phyloP scores from a whole-genome alignment of 2,329 filamentous ascomycete genomes.

The Phaeomoniella chlamydospora region DNA sequence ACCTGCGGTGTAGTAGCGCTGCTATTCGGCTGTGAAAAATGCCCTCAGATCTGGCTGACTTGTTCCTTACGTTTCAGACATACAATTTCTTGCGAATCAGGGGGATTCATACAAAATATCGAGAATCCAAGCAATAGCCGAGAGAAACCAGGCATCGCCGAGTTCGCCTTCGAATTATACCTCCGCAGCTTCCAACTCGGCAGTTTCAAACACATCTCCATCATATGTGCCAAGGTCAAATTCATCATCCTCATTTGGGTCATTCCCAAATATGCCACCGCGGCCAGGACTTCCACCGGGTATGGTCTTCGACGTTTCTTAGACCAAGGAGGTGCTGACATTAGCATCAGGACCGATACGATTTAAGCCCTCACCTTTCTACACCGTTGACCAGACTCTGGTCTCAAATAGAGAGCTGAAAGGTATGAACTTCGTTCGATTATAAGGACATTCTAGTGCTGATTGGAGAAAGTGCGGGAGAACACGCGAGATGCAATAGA shows the following conservation, averaged over 20 bases:
- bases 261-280: neutral
- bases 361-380: conserved; percentile 78
- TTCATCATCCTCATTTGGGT: neutral
- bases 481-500: conserved; percentile 42
- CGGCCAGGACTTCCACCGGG: neutral
- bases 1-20: conserved; percentile 16
- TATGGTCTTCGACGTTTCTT: neutral
- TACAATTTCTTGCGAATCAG: neutral
- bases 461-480: conserved; percentile 35
- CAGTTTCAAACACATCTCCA: conserved; percentile 4
- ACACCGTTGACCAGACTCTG: conserved; percentile 51
- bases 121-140: neutral
- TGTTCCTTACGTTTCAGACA: neutral
- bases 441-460: conserved; percentile 7
- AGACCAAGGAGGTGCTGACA: conserved; percentile 9
- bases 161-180: neutral
- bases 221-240: neutral
- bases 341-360: conserved; percentile 29
- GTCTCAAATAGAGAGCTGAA: conserved; percentile 55
- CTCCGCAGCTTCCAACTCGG: conserved; percentile 8
- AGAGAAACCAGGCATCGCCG: neutral
- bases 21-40: conserved; percentile 5
- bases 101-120: neutral
- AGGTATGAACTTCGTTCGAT: conserved; percentile 37
- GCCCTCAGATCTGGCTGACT: conserved; percentile 1